Base-by-base conservation (phyloP, 176 grass and related monocot species). In the Puya raimondii region DNA sequence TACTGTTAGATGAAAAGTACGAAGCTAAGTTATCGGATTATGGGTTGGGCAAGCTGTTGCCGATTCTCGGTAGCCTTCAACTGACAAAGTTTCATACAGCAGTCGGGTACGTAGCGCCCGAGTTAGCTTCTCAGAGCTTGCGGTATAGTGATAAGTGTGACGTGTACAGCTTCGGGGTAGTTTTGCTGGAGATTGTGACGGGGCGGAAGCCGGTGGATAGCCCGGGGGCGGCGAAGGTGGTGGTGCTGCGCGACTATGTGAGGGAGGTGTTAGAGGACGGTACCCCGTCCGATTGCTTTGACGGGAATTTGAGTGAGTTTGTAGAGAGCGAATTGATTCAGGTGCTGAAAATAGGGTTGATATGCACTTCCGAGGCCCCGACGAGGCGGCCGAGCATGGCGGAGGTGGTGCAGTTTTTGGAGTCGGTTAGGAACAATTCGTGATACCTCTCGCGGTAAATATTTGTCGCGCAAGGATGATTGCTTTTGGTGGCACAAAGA, bases 361-460 rank as follows among this genome's bases (percentile, higher is more conserved):
- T 99, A 68, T 94, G 95, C 79, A 94, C 95, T 79, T 85, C 87
- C 53, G 86, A 94, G 64, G 72, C 69, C 64, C 87, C 95, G 33
- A 85, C 87, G 12, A 90, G 69, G 82, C 77, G 95, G 50, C 95
- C 90, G 67, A 93, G 85, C 66, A 94, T 99, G 90, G 75, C 95
- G 42, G 95, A 99, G 72, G 90, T 99, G 71, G 95, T 99, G 68
- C 95, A 99, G 75, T 93, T 84, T 82, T 83, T 99, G 86, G 95
- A 99, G 59, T 94, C 90, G 0, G 26, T 99, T 85, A 91, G 84
- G 82, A 72, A 74, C 74, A 88, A 85, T 80, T 76, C 87, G 56
- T 99, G 82, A 94, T 50, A 7, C 20, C 53, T 23, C 23, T 23
- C 68, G 18, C 48, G 17, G 47, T 57, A 64, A 33, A 13, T 23